Evolutionary conservation across 176 grass and related monocot species (phyloP).

Genomic region (Carex myosuroides): DNA sequence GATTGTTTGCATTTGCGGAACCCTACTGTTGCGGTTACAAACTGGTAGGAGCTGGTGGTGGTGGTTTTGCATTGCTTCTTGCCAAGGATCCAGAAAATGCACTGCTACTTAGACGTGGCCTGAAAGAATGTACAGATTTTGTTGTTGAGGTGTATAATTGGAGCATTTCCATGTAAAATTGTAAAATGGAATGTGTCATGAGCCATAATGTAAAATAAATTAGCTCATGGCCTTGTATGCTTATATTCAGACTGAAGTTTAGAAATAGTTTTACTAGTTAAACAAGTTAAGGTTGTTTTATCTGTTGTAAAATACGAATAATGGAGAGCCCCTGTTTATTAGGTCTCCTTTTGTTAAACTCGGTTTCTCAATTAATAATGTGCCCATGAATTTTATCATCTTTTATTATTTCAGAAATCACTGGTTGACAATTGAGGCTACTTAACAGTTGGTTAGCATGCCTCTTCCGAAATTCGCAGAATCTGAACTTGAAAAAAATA

Average conservation of each 20-base stretch:
- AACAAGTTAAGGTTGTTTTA: background rate
- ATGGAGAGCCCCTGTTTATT: background rate
- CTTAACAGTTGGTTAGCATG: background rate
- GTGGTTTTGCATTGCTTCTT: slow-evolving; percentile 72
- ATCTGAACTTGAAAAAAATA: background rate
- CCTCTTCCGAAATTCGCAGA: background rate
- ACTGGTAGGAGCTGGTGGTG: slow-evolving; percentile 76
- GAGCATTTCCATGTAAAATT: slow-evolving; percentile 39
- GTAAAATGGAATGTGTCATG: background rate
- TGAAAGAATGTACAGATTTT: slow-evolving; percentile 35
- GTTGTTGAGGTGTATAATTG: slow-evolving; percentile 67
- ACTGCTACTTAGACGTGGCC: slow-evolving; percentile 27
- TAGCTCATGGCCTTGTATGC: background rate
- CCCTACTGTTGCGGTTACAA: slow-evolving; percentile 92
- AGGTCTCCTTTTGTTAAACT: background rate
- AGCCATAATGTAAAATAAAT: background rate
- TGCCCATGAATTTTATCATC: background rate
- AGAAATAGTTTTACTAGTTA: background rate
- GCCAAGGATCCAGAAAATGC: slow-evolving; percentile 35
- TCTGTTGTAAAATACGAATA: background rate
- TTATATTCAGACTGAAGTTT: background rate
- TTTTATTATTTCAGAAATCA: background rate
- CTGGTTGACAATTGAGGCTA: background rate
- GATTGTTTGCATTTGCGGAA: slow-evolving; percentile 58
- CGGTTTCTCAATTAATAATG: background rate